Evolutionary conservation across 306 rosid genomes (phyloP).

Genomic region (Oemleria cerasiformis): DNA sequence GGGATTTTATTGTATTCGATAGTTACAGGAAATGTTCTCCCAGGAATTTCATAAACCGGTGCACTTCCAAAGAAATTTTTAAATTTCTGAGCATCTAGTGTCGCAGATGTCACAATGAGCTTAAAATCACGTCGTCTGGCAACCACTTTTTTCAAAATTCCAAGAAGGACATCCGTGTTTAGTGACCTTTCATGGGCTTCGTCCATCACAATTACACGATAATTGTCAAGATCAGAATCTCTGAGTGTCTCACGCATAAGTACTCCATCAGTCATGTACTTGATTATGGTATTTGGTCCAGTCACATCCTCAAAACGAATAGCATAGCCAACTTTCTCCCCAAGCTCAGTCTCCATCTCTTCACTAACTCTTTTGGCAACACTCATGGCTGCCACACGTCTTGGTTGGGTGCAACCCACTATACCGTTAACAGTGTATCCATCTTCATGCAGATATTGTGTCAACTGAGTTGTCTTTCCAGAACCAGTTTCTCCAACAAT

Average conservation of each 20-base stretch:
- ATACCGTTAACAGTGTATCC: constrained; percentile 76
- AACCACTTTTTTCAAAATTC: constrained; percentile 91
- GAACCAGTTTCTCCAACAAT: constrained; percentile 99
- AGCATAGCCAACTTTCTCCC: constrained; percentile 90
- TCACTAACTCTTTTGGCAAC: constrained; percentile 98
- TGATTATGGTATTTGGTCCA: constrained; percentile 74
- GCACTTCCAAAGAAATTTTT: constrained; percentile 89
- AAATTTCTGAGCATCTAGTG: constrained; percentile 86
- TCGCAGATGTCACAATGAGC: constrained; percentile 93
- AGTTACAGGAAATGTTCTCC: constrained; percentile 92
- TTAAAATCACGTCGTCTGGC: constrained; percentile 90
- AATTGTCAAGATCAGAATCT: constrained; percentile 91
- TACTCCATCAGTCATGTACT: constrained; percentile 99
- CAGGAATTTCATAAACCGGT: constrained; percentile 77
- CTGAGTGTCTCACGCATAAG: constrained; percentile 89
- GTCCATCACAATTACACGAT: constrained; percentile 90
- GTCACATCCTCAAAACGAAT: constrained; percentile 98
- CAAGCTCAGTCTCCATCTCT: constrained; percentile 95
- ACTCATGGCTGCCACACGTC: constrained; percentile 99
- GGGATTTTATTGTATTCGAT: constrained; percentile 74
- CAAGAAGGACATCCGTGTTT: constrained; percentile 89
- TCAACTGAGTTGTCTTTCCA: constrained; percentile 92
- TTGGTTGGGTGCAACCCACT: constrained; percentile 96
- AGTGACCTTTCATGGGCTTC: constrained; percentile 98
- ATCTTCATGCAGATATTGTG: constrained; percentile 95